Base-by-base conservation (phyloP, 345 rosid species). In the Gossypium rotundifolium region DNA sequence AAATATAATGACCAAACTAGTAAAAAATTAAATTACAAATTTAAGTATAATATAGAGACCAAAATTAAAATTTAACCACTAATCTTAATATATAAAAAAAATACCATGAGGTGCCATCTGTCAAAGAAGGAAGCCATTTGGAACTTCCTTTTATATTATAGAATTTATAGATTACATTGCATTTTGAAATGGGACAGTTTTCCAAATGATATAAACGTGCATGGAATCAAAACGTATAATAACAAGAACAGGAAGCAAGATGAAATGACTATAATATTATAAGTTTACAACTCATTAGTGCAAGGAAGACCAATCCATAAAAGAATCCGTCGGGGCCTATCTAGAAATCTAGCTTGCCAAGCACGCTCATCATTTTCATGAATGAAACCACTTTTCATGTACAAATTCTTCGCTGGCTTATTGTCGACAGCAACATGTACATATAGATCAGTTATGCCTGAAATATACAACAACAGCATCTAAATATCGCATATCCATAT, bases 261-360 rank as follows among this genome's bases (percentile, higher is more conserved):
- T 27, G 58, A 20, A 27, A 44, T 17, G 73, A 14, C 9, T 23
- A 20, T 58, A 71, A 61, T 64, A 53, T 48, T 23, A 58, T 8
- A 74, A 73, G 3, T 79, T 80, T 77, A 80, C 77, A 75, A 77
- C 13, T 79, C 81, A 25, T 61, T 60, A 9, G 25, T 65, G 74
- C 57, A 64, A 11, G 85, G 69, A 44, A 90, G 86, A 59, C 88
- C 84, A 11, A 86, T 75, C 98, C 98, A 94, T 59, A 92, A 76
- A 63, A 94, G 83, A 75, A 89, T 81, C 79, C 97, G 85, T 42
- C 91, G 90, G 2, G 97, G 92, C 10, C 93, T 87, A 44, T 89
- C 93, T 17, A 92, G 87, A 84, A 83, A 92, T 76, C 95, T 87
- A 45, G 98, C 97, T 88, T 89, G 97, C 97, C 98, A 92, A 13